These are phyloP conservation scores for Leishmania tropica DNA, from an alignment of 208 protist genomes.

Conservation along the genomic window DNA sequence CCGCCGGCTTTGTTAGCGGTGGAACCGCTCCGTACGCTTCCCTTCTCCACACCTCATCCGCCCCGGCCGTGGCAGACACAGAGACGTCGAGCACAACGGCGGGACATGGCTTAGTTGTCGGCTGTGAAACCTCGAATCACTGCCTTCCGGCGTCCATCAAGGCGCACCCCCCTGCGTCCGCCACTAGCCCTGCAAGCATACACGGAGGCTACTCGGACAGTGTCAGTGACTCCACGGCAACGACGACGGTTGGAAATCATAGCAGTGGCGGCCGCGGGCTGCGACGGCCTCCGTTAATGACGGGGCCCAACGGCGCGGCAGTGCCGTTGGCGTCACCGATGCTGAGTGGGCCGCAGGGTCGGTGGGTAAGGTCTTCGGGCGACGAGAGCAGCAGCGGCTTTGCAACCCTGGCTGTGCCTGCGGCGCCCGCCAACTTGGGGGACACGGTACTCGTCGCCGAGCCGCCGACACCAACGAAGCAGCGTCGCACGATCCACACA, in stretches of 20 bases:
- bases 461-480: constrained; percentile 45
- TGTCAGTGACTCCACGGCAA: not conserved
- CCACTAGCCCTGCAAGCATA: not conserved
- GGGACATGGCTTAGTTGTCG: constrained; percentile 16
- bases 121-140: constrained; percentile 14
- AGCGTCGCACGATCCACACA: constrained; percentile 61
- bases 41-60: constrained; percentile 10
- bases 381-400: constrained; percentile 1
- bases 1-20: not conserved
- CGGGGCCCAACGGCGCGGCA: not conserved
- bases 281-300: not conserved
- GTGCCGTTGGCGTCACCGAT: not conserved
- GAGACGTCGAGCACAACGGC: constrained; percentile 12
- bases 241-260: not conserved
- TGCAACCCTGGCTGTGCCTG: constrained; percentile 6
- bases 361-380: constrained; percentile 2
- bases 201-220: not conserved
- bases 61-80: not conserved
- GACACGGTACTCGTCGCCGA: constrained; percentile 25
- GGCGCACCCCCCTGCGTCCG: not conserved
- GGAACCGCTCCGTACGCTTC: constrained; percentile 1
- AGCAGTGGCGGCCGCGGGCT: not conserved
- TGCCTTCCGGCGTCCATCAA: not conserved
- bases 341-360: not conserved
- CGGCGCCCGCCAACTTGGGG: constrained; percentile 24